A percentile compares a stretch with the other conserved stretches of the same genome.
Evolutionary conservation across 805 yeast species (phyloP).

Genomic region (Wickerhamiella kazuoi): DNA sequence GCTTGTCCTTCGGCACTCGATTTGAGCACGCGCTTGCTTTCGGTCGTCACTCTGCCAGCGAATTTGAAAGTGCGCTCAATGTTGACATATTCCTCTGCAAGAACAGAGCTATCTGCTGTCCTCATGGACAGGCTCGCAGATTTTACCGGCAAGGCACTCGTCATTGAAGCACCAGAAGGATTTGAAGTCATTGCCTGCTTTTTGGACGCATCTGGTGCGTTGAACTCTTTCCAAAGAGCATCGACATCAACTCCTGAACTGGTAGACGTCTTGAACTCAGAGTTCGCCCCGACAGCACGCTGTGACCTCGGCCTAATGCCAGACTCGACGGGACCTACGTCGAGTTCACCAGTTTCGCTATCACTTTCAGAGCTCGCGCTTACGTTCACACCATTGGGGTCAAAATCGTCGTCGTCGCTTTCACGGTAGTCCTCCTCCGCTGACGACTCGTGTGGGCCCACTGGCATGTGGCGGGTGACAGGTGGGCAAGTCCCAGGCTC

Average conservation of each 20-base stretch:
- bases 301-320: constrained; percentile 56
- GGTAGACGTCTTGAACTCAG: not conserved
- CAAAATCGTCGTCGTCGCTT: constrained; percentile 41
- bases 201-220: constrained; percentile 12
- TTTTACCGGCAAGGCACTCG: not conserved
- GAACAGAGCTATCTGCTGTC: not conserved
- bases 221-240: constrained; percentile 39
- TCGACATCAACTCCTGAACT: constrained; percentile 27
- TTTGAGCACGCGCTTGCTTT: constrained; percentile 58
- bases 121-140: not conserved
- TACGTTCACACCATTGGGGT: constrained; percentile 22
- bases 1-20: constrained; percentile 80
- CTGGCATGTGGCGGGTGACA: not conserved
- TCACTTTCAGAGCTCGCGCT: constrained; percentile 6
- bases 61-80: constrained; percentile 68
- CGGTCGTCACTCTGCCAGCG: constrained; percentile 71
- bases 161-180: not conserved
- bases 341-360: constrained; percentile 19
- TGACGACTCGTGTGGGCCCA: not conserved
- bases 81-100: constrained; percentile 36
- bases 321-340: constrained; percentile 45
- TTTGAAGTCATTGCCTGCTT: not conserved
- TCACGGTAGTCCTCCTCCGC: constrained; percentile 30
- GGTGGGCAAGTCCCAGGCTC: not conserved
- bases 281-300: constrained; percentile 21